Conservation (phyloP, 352 stramenopile species). For the Pythium aphanidermatum region DNA sequence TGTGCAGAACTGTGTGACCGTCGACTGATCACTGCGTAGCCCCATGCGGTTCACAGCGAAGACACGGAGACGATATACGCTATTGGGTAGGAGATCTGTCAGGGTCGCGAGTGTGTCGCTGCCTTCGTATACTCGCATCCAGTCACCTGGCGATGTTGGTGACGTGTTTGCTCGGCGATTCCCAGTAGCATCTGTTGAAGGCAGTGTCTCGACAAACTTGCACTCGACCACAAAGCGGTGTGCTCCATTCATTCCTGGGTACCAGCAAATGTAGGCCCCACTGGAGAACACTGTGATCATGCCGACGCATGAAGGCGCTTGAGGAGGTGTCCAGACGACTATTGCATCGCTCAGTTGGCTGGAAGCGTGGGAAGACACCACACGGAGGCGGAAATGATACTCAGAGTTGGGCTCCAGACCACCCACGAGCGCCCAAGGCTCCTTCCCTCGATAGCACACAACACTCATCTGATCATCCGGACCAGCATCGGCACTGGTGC, state of each 20-base stretch:
- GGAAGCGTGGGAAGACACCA: constrained; percentile 67
- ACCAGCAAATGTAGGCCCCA: constrained; percentile 71
- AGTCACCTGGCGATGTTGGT: constrained; percentile 27
- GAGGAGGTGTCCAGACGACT: constrained; percentile 58
- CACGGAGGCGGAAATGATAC: constrained; percentile 81
- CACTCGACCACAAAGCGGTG: constrained; percentile 71
- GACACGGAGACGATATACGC: constrained; percentile 82
- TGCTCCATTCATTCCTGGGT: constrained; percentile 62
- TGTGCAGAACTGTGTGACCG: constrained; percentile 78
- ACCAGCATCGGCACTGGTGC: constrained; percentile 5
- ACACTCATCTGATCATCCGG: constrained; percentile 39
- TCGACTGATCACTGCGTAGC: constrained; percentile 58
- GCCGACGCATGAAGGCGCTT: constrained; percentile 43
- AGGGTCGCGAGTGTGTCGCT: constrained; percentile 58
- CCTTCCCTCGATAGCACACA: constrained; percentile 70
- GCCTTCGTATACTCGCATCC: constrained; percentile 77
- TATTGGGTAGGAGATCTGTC: constrained; percentile 60
- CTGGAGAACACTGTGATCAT: constrained; percentile 50
- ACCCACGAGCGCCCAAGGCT: constrained; percentile 30
- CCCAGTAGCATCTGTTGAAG: constrained; percentile 1
- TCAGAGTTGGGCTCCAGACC: constrained; percentile 80
- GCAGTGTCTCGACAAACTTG: constrained; percentile 62
- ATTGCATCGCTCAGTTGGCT: constrained; percentile 73
- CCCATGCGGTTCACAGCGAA: constrained; percentile 72
- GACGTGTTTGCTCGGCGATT: background rate